These are phyloP conservation scores for Arabis hirsuta DNA, from an alignment of 345 rosid genomes.

Conservation along the genomic window DNA sequence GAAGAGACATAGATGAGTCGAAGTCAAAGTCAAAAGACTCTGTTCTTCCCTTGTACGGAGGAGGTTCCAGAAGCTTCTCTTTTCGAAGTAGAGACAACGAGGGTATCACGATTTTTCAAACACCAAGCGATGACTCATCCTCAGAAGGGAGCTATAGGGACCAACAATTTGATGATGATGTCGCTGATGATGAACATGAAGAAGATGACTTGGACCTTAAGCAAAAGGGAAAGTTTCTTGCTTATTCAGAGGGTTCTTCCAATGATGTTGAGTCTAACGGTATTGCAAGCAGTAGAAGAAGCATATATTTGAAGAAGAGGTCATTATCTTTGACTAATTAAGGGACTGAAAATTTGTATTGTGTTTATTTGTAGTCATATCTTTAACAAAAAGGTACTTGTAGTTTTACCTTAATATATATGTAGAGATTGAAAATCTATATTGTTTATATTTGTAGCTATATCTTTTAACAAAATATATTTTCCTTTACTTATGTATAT, in stretches of 20 bases:
- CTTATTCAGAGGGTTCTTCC: conserved; percentile 27
- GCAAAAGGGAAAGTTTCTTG: conserved; percentile 30
- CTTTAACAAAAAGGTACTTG: neutral
- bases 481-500: no score
- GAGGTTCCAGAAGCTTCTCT: conserved; percentile 58
- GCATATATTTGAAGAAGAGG: conserved; percentile 31
- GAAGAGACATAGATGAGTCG: conserved; percentile 53
- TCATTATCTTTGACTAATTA: conserved; percentile 31
- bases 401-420: neutral
- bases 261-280: conserved; percentile 20
- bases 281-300: conserved; percentile 33
- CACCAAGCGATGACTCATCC: conserved; percentile 51
- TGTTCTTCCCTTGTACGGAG: conserved; percentile 57
- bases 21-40: conserved; percentile 40
- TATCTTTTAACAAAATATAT: no score
- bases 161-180: conserved; percentile 20
- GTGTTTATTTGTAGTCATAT: conserved; percentile 10
- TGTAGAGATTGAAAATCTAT: neutral
- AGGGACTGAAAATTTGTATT: neutral
- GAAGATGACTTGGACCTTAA: conserved; percentile 23
- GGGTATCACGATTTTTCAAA: conserved; percentile 51
- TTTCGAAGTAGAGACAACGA: conserved; percentile 55
- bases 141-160: conserved; percentile 42
- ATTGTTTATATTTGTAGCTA: neutral
- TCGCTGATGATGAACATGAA: conserved; percentile 36